Evolutionary conservation across 352 stramenopile species (phyloP).

Genomic region (Globisporangium solare): DNA sequence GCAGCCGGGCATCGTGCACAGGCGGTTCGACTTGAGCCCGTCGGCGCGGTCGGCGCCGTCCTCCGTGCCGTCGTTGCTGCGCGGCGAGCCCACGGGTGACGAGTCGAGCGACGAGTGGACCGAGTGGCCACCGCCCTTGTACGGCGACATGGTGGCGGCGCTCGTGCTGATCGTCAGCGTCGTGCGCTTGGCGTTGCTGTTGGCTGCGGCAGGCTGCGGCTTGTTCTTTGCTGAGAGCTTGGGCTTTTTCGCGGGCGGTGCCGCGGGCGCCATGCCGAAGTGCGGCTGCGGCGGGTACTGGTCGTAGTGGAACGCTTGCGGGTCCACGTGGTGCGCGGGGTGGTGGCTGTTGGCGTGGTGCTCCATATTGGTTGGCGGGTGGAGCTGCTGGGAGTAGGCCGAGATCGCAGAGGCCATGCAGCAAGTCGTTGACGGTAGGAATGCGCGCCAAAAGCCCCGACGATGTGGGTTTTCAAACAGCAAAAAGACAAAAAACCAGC

Average conservation of each 20-base stretch:
- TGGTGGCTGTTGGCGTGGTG: constrained; percentile 10
- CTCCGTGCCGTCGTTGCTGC: constrained; percentile 16
- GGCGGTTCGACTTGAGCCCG: constrained; percentile 70
- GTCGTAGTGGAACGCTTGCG: constrained; percentile 43
- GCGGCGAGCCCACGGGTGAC: constrained; percentile 11
- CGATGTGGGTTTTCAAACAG: neutral
- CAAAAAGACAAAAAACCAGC: too few relatives aligned
- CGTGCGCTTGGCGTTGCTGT: constrained; percentile 14
- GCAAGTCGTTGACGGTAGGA: neutral
- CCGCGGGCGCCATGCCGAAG: constrained; percentile 15
- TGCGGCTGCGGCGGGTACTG: constrained; percentile 59
- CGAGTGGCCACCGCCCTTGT: constrained; percentile 7
- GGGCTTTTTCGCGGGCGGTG: too few relatives aligned
- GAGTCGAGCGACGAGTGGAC: constrained; percentile 12
- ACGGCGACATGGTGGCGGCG: neutral
- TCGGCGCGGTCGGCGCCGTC: constrained; percentile 35
- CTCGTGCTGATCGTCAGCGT: constrained; percentile 16
- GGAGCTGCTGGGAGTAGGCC: constrained; percentile 2
- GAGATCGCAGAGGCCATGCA: constrained; percentile 11
- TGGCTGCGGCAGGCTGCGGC: neutral
- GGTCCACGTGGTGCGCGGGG: constrained; percentile 22
- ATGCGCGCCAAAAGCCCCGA: neutral
- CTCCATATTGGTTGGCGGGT: constrained; percentile 6
- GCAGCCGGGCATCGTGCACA: constrained; percentile 80
- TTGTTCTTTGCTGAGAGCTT: constrained; percentile 18